Evolutionary conservation across 2,329 filamentous ascomycete species (phyloP).

Genomic region (Dothidotthia symphoricarpi): DNA sequence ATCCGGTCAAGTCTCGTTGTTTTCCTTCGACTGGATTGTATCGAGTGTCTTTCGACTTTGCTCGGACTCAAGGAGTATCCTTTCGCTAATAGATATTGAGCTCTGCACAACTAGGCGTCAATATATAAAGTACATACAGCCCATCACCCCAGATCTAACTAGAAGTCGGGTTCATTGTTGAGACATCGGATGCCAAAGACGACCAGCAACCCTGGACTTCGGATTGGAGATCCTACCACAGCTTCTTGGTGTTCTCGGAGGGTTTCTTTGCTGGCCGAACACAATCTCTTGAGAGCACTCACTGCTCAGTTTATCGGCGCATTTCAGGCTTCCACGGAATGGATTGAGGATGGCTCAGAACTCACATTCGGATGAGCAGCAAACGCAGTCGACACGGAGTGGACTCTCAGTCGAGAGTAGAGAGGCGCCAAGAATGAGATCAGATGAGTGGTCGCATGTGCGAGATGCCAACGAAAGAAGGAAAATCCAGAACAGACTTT

Average conservation of each 20-base stretch:
- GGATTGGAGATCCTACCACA: too few species aligned
- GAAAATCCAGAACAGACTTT: slow-evolving; percentile 73
- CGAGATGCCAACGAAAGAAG: slow-evolving; percentile 69
- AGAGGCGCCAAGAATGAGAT: slow-evolving; percentile 19
- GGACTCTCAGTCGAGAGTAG: slow-evolving; percentile 15
- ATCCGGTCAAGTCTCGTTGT: not conserved
- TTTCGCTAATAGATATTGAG: too few species aligned
- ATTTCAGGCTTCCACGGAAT: too few species aligned
- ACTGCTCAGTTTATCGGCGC: not conserved
- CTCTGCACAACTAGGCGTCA: too few species aligned
- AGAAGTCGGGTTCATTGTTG: too few species aligned
- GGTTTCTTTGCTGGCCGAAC: not conserved
- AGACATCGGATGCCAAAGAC: too few species aligned
- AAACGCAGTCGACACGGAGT: slow-evolving; percentile 14
- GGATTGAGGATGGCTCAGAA: slow-evolving; percentile 22
- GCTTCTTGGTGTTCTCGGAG: not conserved
- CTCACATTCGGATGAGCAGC: slow-evolving; percentile 16
- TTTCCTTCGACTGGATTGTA: too few species aligned
- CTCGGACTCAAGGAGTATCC: too few species aligned
- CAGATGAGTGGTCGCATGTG: slow-evolving; percentile 68
- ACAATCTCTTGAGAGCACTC: not conserved
- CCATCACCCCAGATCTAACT: too few species aligned
- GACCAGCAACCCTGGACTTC: too few species aligned
- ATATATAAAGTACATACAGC: too few species aligned
- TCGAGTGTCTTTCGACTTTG: too few species aligned